Evolutionary conservation across 2,329 filamentous ascomycete species (phyloP).

Genomic region (Aspergillus japonicus): DNA sequence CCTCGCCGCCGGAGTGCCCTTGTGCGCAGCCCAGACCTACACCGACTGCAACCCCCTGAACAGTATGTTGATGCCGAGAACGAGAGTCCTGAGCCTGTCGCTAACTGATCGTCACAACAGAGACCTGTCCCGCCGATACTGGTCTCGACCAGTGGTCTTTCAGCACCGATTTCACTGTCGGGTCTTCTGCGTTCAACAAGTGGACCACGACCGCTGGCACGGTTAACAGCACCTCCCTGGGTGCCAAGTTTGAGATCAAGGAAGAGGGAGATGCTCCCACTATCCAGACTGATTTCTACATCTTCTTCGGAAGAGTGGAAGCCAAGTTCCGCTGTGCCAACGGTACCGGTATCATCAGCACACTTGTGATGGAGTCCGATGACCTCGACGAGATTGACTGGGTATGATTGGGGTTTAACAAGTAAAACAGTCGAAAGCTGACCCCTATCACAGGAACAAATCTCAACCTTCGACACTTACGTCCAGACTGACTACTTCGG

Average conservation of each 20-base stretch:
- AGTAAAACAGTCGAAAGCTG: constrained; percentile 54
- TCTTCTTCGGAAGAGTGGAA: constrained; percentile 94
- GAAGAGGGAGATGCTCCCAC: constrained; percentile 80
- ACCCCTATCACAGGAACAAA: constrained; percentile 30
- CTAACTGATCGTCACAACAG: constrained; percentile 22
- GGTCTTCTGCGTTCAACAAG: constrained; percentile 53
- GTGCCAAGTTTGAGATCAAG: constrained; percentile 76
- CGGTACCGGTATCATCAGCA: constrained; percentile 90
- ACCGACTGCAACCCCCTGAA: constrained; percentile 71
- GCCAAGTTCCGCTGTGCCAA: constrained; percentile 81
- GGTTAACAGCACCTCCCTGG: constrained; percentile 65
- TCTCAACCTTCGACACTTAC: constrained; percentile 32
- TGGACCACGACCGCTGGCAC: constrained; percentile 68
- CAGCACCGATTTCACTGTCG: constrained; percentile 44
- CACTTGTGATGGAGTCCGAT: constrained; percentile 85
- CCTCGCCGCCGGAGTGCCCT: constrained; percentile 8
- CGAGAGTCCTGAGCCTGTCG: background rate
- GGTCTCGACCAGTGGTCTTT: constrained; percentile 56
- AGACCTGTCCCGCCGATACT: constrained; percentile 64
- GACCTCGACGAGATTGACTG: constrained; percentile 94
- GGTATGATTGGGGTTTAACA: constrained; percentile 68
- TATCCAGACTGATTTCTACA: constrained; percentile 86
- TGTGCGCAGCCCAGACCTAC: constrained; percentile 64
- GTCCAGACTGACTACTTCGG: constrained; percentile 92
- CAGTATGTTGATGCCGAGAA: constrained; percentile 11